Percentiles rank a stretch among this genome's conserved stretches.
phyloP scores from a whole-genome alignment of 345 rosid species.

The Eucalyptus virginea region DNA sequence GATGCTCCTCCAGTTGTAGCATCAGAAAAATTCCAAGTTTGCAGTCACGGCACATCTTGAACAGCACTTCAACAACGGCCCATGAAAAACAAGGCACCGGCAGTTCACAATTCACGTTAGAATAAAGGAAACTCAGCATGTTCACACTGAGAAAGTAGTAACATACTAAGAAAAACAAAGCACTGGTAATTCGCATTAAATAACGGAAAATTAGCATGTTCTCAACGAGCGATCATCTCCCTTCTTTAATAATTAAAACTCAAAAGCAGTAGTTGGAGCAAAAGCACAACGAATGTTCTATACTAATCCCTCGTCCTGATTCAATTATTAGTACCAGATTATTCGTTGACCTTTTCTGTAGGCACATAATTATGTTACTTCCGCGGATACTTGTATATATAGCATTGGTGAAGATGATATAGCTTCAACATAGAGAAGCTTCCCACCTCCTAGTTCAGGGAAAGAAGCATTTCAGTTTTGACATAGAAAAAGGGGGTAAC shows the following conservation, averaged over 20 bases:
- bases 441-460: not conserved
- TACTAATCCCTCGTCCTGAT: not conserved
- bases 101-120: not conserved
- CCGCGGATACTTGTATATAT: not conserved
- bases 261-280: not conserved
- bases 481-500: not conserved
- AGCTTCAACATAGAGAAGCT: not conserved
- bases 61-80: not conserved
- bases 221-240: not conserved
- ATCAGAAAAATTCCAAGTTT: not conserved
- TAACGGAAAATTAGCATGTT: not conserved
- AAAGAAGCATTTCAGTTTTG: not conserved
- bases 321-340: not conserved
- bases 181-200: not conserved
- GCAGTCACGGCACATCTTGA: not conserved
- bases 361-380: not conserved
- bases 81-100: not conserved
- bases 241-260: not conserved
- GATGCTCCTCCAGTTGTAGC: no score
- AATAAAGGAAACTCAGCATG: not conserved
- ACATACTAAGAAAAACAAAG: not conserved
- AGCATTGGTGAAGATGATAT: not conserved
- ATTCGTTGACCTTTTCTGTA: not conserved
- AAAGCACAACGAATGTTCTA: not conserved
- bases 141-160: not conserved